phyloP scores from a whole-genome alignment of 139 green algal species.

The Penium margaritaceum region DNA sequence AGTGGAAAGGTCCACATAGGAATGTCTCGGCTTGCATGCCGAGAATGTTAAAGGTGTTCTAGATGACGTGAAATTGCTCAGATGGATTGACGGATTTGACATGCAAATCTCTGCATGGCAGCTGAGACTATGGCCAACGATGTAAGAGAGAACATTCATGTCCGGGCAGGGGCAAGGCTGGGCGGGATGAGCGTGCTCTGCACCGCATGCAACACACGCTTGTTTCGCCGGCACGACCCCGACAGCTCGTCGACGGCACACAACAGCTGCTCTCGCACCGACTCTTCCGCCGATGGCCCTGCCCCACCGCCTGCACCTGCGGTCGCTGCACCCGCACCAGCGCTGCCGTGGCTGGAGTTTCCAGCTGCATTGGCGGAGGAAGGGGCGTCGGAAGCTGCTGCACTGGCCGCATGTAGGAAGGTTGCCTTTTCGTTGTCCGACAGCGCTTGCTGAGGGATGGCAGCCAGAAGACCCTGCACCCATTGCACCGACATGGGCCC shows the following conservation, averaged over 20 bases:
- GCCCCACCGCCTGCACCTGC: background rate
- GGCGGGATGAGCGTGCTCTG: no score
- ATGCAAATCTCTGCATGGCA: no score
- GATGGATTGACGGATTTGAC: no score
- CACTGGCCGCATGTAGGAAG: background rate
- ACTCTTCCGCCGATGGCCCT: no score
- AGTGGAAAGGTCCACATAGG: no score
- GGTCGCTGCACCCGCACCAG: background rate
- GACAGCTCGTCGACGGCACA: conserved; percentile 27
- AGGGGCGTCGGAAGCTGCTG: background rate
- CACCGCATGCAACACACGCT: conserved; percentile 21
- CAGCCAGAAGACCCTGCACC: background rate
- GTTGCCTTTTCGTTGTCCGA: background rate
- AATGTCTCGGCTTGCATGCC: no score
- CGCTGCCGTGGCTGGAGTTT: background rate
- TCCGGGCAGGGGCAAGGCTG: no score
- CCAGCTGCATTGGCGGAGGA: background rate
- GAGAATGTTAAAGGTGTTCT: no score
- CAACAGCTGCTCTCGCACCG: no score
- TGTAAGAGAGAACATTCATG: no score
- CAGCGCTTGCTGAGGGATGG: background rate
- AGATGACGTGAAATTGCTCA: no score
- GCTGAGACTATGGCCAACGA: no score
- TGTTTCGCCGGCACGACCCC: conserved; percentile 17
- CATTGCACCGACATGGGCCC: background rate